Percentiles rank a stretch among this genome's conserved stretches.
Conservation (phyloP, 2,329 filamentous ascomycete species). For the Paracoccidioides brasiliensis region DNA sequence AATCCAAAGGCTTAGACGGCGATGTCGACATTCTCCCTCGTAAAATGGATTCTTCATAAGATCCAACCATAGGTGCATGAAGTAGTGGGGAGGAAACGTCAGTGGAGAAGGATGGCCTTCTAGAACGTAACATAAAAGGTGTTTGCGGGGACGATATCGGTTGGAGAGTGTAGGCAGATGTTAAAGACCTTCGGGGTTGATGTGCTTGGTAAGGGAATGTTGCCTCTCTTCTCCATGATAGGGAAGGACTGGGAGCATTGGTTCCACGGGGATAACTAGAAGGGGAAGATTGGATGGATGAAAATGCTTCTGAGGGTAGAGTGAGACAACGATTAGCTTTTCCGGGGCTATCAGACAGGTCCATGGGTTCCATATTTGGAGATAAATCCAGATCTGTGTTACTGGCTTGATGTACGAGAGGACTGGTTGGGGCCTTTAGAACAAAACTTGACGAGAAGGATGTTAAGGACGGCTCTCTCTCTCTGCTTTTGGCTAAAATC, state of each 20-base stretch:
- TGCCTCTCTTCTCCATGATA: conserved; percentile 44
- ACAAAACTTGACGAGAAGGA: conserved; percentile 69
- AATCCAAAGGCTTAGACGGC: conserved; percentile 82
- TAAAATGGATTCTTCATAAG: conserved; percentile 93
- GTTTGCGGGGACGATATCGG: conserved; percentile 33
- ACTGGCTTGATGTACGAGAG: conserved; percentile 75
- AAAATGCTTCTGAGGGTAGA: conserved; percentile 49
- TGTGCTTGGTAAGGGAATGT: conserved; percentile 61
- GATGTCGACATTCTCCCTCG: conserved; percentile 93
- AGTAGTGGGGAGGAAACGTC: conserved; percentile 66
- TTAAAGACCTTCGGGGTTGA: conserved; percentile 62
- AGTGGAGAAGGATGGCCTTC: conserved; percentile 53
- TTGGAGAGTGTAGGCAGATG: conserved; percentile 42
- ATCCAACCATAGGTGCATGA: conserved; percentile 91
- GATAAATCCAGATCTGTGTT: conserved; percentile 63
- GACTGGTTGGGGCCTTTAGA: conserved; percentile 81
- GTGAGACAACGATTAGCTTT: conserved; percentile 54
- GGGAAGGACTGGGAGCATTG: conserved; percentile 32
- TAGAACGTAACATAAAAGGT: conserved; percentile 22
- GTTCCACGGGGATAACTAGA: conserved; percentile 23
- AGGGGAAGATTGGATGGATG: conserved; percentile 35
- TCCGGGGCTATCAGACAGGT: conserved; percentile 36
- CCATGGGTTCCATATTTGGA: conserved; percentile 39
- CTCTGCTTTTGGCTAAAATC: conserved; percentile 16
- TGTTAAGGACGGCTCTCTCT: conserved; percentile 42